These are phyloP conservation scores for Globisporangium nagaii DNA, from an alignment of 352 stramenopile species.

Conservation along the genomic window DNA sequence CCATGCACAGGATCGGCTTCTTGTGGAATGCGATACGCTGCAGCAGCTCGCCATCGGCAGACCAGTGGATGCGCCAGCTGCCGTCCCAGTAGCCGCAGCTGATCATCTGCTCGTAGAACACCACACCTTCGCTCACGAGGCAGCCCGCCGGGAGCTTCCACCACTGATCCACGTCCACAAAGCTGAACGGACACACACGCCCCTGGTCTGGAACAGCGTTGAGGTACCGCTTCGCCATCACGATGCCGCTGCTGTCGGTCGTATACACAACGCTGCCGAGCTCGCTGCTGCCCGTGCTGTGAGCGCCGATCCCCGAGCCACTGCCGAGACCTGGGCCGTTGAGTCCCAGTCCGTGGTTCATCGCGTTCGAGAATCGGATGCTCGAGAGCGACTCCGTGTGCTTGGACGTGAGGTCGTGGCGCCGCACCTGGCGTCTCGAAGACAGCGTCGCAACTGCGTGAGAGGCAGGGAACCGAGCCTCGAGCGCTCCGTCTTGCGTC, in stretches of 20 bases:
- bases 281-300: conserved; percentile 49
- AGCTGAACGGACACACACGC: conserved; percentile 67
- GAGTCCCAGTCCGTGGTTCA: conserved; percentile 54
- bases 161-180: conserved; percentile 83
- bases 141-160: conserved; percentile 77
- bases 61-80: conserved; percentile 86
- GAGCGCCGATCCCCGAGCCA: conserved; percentile 66
- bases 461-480: conserved; percentile 64
- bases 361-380: conserved; percentile 74
- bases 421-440: conserved; percentile 73
- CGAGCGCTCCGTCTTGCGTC: conserved; percentile 71
- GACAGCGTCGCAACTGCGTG: conserved; percentile 70
- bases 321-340: conserved; percentile 51
- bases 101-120: conserved; percentile 89
- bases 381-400: conserved; percentile 60
- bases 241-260: conserved; percentile 65
- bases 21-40: conserved; percentile 87
- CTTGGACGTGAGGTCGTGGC: conserved; percentile 71
- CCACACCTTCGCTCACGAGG: conserved; percentile 67
- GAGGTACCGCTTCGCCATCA: conserved; percentile 74
- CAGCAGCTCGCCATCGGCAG: conserved; percentile 74
- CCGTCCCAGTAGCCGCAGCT: conserved; percentile 86
- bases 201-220: conserved; percentile 63
- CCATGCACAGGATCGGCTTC: conserved; percentile 83
- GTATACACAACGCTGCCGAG: conserved; percentile 79